Conservation (phyloP, 306 rosid species). For the Morella rubra region DNA sequence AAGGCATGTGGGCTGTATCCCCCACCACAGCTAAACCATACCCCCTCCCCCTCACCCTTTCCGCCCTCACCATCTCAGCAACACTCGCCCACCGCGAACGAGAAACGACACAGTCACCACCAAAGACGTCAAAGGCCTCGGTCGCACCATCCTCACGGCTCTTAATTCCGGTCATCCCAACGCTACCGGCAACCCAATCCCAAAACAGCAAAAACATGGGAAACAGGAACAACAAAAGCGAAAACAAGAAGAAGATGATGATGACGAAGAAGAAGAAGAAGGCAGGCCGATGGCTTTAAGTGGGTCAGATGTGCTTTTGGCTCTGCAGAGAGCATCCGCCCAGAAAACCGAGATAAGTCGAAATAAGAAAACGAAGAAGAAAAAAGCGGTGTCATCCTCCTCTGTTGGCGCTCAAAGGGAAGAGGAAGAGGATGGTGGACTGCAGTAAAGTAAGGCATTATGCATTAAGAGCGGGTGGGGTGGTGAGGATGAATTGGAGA, state of each 20-base stretch:
- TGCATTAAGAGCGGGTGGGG: constrained; percentile 50
- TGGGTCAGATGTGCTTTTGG: constrained; percentile 72
- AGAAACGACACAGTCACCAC: background rate
- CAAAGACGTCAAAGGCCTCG: constrained; percentile 27
- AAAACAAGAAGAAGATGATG: constrained; percentile 12
- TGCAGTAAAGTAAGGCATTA: constrained; percentile 44
- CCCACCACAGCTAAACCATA: constrained; percentile 17
- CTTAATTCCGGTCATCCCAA: constrained; percentile 29
- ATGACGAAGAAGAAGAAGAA: constrained; percentile 20
- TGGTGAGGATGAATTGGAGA: constrained; percentile 47
- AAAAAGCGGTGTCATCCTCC: constrained; percentile 32
- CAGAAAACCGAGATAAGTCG: constrained; percentile 22
- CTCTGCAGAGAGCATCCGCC: constrained; percentile 55
- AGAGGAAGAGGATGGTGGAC: constrained; percentile 23
- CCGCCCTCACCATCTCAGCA: constrained; percentile 29
- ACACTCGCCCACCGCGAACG: constrained; percentile 33
- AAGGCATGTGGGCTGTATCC: constrained; percentile 34
- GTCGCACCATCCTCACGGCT: constrained; percentile 26
- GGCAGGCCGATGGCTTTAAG: constrained; percentile 31
- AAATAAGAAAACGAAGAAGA: constrained; percentile 36
- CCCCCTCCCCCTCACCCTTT: constrained; percentile 20
- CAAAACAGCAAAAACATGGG: constrained; percentile 6
- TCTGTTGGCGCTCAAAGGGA: constrained; percentile 20
- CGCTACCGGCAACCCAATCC: constrained; percentile 14
- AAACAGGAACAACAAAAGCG: background rate